Percentiles rank a stretch among this genome's conserved stretches.
phyloP scores from a whole-genome alignment of 257 asterid genomes.

The Jaltomata sinuosa region DNA sequence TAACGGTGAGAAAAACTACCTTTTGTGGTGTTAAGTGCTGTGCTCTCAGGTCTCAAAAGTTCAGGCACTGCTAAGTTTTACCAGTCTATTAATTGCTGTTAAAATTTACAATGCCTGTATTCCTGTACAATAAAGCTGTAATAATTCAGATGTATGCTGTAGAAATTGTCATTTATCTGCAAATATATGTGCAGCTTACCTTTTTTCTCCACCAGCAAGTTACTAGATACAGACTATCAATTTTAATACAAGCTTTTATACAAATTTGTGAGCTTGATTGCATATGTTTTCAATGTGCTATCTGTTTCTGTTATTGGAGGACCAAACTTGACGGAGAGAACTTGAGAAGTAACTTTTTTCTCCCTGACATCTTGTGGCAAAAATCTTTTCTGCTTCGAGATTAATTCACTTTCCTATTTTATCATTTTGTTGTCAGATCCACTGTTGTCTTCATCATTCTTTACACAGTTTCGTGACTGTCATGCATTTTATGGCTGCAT shows the following conservation, averaged over 20 bases:
- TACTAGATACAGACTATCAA: too few relatives aligned
- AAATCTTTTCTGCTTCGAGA: neutral
- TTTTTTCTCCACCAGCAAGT: too few relatives aligned
- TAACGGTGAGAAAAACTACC: constrained; percentile 42
- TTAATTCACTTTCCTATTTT: neutral
- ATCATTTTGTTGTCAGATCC: neutral
- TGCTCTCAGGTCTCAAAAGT: neutral
- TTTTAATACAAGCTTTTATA: too few relatives aligned
- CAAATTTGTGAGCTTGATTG: too few relatives aligned
- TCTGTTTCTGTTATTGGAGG: too few relatives aligned
- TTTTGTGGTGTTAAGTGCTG: neutral
- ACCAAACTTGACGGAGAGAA: too few relatives aligned
- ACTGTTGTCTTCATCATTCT: neutral
- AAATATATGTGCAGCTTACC: neutral
- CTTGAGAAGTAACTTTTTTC: neutral
- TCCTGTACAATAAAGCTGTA: neutral
- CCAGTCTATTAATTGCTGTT: neutral
- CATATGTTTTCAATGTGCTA: too few relatives aligned
- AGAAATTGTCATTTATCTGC: neutral
- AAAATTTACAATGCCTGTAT: neutral
- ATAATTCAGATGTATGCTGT: neutral
- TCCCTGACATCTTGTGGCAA: neutral
- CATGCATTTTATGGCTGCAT: neutral
- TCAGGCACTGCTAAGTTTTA: neutral
- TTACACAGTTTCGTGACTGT: neutral